A percentile compares a stretch with the other conserved stretches of the same genome.
phyloP scores from a whole-genome alignment of 2,329 filamentous ascomycete species.

The Sporothrix luriei region DNA sequence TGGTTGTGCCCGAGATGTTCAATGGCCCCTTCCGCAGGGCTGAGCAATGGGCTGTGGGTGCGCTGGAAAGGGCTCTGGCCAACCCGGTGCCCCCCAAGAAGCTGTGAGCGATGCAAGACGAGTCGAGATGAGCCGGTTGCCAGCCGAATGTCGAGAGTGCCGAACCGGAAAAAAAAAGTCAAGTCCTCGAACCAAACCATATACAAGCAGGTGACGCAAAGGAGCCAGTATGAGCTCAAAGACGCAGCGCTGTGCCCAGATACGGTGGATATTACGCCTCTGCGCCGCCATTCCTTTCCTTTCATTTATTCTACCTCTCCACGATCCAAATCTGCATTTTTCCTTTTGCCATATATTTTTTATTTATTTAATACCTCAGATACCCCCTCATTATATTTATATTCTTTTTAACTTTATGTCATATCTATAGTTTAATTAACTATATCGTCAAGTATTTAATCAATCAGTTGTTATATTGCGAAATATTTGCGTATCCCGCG shows the following conservation, averaged over 20 bases:
- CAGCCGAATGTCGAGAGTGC: background rate
- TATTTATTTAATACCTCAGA: slow-evolving; percentile 30
- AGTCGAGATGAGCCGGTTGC: background rate
- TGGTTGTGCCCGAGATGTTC: slow-evolving; percentile 64
- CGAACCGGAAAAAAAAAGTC: background rate
- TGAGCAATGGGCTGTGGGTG: slow-evolving; percentile 60
- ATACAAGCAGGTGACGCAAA: background rate
- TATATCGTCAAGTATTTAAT: slow-evolving; percentile 18
- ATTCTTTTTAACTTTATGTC: background rate
- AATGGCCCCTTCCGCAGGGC: slow-evolving; percentile 61
- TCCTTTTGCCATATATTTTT: background rate
- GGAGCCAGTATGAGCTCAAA: background rate
- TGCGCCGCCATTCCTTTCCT: background rate
- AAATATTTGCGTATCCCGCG: too few species aligned
- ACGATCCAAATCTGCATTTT: background rate
- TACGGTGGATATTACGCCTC: background rate
- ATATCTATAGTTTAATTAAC: background rate
- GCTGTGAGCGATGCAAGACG: slow-evolving; percentile 41
- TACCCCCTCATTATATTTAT: slow-evolving; percentile 29
- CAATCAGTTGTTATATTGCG: background rate
- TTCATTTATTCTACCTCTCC: background rate
- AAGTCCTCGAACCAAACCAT: background rate
- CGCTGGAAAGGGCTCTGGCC: slow-evolving; percentile 55
- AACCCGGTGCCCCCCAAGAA: slow-evolving; percentile 53
- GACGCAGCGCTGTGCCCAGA: background rate